Base-by-base conservation (phyloP, 805 yeast species). In the Candida sanyiensis region DNA sequence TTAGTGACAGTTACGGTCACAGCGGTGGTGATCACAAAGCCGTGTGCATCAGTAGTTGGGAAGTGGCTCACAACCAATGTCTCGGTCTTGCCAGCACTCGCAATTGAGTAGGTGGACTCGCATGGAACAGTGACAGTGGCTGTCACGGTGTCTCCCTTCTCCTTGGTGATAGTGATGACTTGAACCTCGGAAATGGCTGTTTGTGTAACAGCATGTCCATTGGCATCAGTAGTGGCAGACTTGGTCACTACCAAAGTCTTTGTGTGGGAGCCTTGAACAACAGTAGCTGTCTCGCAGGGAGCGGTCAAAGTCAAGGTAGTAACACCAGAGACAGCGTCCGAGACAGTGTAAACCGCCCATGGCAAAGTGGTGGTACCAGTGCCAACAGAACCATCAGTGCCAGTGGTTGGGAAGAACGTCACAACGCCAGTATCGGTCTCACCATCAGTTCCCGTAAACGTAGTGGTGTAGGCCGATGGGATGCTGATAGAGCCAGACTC, bases 71-170 rank as follows among this genome's bases (percentile, higher is more conserved):
- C 35, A 25, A 30, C 13, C 13, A 20, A 23, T 10, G 39, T 37
- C 16, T 37, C 26, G 19, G 39, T 37, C 30, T 19, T 19, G 21
- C 35, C 19, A 30, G 41, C 27, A 36, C 15, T 13, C 18, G 29
- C 21, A 21, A 35, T n/a, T n/a, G n/a, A n/a, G n/a, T n/a, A n/a
- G 20, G 37, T 17, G 21, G 38, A 23, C 23, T 11, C 33, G 17
- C 33, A 37, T 21, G 36, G 36, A 32, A 37, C 36, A 26, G 36
- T 38, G 10, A 38, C 42, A 5, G 39, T 37, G 16, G 31, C 10
- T 8, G 37, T 34, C 5, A 20, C 32, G 3, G 34, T 29, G 17
- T 18, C 7, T 15, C 25, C 39, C n/a, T n/a, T n/a, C 8, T n/a
- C 18, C 3, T 23, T 16, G 12, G 31, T 29, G 11, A 29, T 26